These are phyloP conservation scores for Ogataea hybrid DNA, from an alignment of 1,139 yeast genomes.

Conservation along the genomic window DNA sequence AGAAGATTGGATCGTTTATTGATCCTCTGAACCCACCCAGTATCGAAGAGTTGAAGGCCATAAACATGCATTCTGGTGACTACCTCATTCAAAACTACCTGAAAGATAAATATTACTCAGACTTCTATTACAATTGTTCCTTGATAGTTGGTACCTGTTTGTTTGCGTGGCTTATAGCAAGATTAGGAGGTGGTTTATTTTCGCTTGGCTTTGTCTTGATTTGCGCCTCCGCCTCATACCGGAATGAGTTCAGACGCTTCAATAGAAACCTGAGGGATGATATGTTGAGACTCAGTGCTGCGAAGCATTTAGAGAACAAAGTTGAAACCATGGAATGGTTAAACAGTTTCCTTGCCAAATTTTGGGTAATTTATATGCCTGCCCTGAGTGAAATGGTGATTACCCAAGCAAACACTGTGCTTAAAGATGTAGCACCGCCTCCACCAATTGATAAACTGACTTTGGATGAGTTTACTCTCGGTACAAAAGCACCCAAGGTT, in stretches of 20 bases:
- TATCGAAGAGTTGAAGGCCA: conserved; percentile 15
- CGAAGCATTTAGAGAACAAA: conserved; percentile 58
- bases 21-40: conserved; percentile 26
- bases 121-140: conserved; percentile 68
- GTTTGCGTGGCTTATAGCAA: conserved; percentile 63
- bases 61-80: conserved; percentile 16
- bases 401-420: conserved; percentile 59
- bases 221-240: conserved; percentile 63
- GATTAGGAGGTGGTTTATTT: conserved; percentile 54
- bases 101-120: conserved; percentile 65
- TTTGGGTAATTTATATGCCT: conserved; percentile 88
- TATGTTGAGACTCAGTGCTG: conserved; percentile 58
- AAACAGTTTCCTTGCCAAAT: conserved; percentile 70
- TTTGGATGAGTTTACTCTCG: conserved; percentile 73
- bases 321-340: conserved; percentile 80
- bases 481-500: conserved; percentile 75
- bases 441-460: conserved; percentile 73
- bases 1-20: conserved; percentile 39
- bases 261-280: conserved; percentile 73
- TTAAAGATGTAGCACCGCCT: conserved; percentile 76
- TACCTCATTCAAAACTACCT: conserved; percentile 52
- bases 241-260: conserved; percentile 70
- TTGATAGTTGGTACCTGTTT: conserved; percentile 68
- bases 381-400: conserved; percentile 75
- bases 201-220: conserved; percentile 57